Evolutionary conservation across 208 protist species (phyloP).

Genomic region (Acanthamoeba sp.): DNA sequence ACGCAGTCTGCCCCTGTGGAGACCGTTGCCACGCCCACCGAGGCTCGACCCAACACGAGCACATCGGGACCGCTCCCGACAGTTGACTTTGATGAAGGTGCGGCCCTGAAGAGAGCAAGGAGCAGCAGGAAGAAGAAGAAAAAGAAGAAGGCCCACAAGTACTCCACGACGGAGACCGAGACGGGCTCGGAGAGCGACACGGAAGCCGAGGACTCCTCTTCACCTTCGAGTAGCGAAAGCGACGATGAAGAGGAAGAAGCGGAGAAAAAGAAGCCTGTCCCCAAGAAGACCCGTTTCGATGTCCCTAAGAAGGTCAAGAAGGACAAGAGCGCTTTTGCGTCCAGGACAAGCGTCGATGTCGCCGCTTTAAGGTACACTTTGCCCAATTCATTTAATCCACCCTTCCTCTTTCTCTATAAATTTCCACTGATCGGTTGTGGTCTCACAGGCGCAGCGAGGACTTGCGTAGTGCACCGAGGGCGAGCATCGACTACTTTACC

Average conservation of each 20-base stretch:
- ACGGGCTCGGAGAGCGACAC: not conserved
- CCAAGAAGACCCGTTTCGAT: not conserved
- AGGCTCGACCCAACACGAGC: too few species aligned
- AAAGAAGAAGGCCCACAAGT: not conserved
- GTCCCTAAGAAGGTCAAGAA: constrained; percentile 36
- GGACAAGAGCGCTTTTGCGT: not conserved
- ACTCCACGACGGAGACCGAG: not conserved
- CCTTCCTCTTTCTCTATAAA: too few species aligned
- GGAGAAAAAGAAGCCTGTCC: not conserved
- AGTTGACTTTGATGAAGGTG: too few species aligned
- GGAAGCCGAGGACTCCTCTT: not conserved
- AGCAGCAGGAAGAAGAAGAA: constrained; percentile 8
- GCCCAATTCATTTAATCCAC: too few species aligned
- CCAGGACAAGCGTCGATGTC: too few species aligned
- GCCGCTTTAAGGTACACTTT: too few species aligned
- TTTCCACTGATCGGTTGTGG: too few species aligned
- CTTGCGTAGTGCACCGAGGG: not conserved
- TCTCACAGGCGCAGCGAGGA: constrained; percentile 42
- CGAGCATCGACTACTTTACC: constrained; percentile 42
- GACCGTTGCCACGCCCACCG: too few species aligned
- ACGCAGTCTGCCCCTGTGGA: too few species aligned
- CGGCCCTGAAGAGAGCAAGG: too few species aligned
- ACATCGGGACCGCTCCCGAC: too few species aligned
- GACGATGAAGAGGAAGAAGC: not conserved
- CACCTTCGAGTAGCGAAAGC: not conserved